These are phyloP conservation scores for Goffeauzyma gilvescens DNA, from an alignment of 768 basidiomycete species.

Conservation along the genomic window DNA sequence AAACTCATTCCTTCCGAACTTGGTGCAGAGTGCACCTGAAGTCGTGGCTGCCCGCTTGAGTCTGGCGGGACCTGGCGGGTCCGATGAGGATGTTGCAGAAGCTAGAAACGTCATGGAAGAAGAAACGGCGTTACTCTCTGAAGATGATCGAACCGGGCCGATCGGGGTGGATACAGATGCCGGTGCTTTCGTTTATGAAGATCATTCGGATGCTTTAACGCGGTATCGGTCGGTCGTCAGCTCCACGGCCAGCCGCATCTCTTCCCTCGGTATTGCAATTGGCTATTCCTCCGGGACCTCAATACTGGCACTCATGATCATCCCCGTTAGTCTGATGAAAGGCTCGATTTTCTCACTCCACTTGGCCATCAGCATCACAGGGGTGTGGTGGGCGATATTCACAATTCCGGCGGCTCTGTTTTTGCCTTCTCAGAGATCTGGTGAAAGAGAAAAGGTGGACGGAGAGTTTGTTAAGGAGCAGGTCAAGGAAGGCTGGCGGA, in stretches of 20 bases:
- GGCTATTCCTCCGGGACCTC: conserved; percentile 56
- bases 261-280: conserved; percentile 63
- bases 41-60: too few relatives aligned
- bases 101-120: too few relatives aligned
- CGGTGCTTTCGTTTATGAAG: too few relatives aligned
- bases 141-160: too few relatives aligned
- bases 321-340: conserved; percentile 55
- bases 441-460: background rate
- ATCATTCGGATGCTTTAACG: conserved; percentile 33
- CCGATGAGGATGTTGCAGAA: too few relatives aligned
- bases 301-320: conserved; percentile 52
- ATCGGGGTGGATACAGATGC: too few relatives aligned
- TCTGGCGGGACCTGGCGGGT: too few relatives aligned
- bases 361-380: conserved; percentile 66
- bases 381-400: conserved; percentile 71
- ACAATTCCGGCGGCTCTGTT: conserved; percentile 59
- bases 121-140: too few relatives aligned
- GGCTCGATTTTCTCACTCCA: conserved; percentile 63
- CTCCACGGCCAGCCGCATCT: conserved; percentile 60
- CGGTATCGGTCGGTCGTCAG: conserved; percentile 40
- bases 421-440: conserved; percentile 37
- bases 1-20: conserved; percentile 63
- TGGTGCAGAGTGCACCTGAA: background rate
- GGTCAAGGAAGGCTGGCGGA: conserved; percentile 51
- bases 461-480: conserved; percentile 37